Evolutionary conservation across 345 rosid species (phyloP), one percentile per base, ranked within the genome.

Genomic region (Arabis hirsuta): DNA sequence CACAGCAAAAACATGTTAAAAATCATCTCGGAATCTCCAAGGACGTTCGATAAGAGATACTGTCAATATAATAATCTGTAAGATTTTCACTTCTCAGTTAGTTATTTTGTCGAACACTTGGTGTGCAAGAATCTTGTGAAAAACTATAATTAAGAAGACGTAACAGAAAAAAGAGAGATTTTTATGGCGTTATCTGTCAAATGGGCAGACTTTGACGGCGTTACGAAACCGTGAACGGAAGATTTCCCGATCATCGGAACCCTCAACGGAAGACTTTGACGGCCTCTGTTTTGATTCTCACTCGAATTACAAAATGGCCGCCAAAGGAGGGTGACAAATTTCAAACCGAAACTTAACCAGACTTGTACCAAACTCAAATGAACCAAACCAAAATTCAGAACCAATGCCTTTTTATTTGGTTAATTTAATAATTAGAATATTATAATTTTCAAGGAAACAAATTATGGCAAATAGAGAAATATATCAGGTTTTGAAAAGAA

Each of bases 271-370:
- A 22, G 24, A 22, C 24, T 22, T 22, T 22, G 24, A 22, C 2
- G 44, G 13, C 3, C 29, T 27, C 29, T 27, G 29, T 27, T 27
- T 27, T 27, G 29, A 27, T 27, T 27, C 29, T 27, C 29, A 27
- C 36, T 32, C 7, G 36, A 6, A 32, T 32, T 32, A 32, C 36
- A 32, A 32, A 32, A 32, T 32, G 36, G 36, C 36, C 36, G 36
- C 36, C 36, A 32, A 32, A 32, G 14, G n/a, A n/a, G 5, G n/a
- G 36, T 24, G 36, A 54, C 22, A 53, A 53, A n/a, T 43, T 52
- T 55, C 51, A 39, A 41, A 41, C 62, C 51, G 14, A 53, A 52
- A 6, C 9, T 54, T 55, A 39, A 41, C 19, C 62, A 39, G 14
- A 16, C 13, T 24, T 39, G 32, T 22, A 50, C 19, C 19, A 11